A percentile compares a stretch with the other conserved stretches of the same genome.
Evolutionary conservation across 208 protist species (phyloP).

Genomic region (Wallacemonas collosoma): DNA sequence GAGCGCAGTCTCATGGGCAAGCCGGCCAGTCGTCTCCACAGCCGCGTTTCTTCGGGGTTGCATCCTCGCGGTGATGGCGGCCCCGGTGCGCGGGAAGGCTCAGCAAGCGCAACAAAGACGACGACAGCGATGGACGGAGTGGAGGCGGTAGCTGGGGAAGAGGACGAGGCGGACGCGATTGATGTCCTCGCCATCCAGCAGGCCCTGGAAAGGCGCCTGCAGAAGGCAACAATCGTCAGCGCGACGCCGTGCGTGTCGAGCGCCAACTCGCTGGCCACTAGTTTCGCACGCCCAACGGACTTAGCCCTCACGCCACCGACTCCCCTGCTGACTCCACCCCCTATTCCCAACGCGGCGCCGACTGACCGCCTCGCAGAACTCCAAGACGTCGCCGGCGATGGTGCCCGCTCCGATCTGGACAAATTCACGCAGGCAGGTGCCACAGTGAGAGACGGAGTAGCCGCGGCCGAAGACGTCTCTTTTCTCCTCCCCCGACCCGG

Average conservation of each 20-base stretch:
- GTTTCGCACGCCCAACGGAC: background rate
- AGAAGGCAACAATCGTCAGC: constrained; percentile 16
- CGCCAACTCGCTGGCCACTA: constrained; percentile 1
- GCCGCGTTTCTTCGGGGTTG: background rate
- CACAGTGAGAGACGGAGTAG: background rate
- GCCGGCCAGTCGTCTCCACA: background rate
- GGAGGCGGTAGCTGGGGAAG: constrained; percentile 4
- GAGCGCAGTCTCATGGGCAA: background rate
- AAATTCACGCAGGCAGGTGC: constrained; percentile 25
- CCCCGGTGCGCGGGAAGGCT: background rate
- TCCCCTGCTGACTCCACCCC: constrained; percentile 1
- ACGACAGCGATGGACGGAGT: background rate
- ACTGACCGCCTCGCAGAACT: background rate
- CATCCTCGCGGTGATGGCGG: background rate
- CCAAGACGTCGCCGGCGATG: background rate
- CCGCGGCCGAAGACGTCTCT: constrained; percentile 3
- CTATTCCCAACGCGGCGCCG: constrained; percentile 1
- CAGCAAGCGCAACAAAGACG: too few species aligned
- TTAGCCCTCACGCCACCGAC: too few species aligned
- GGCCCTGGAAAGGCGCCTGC: constrained; percentile 61
- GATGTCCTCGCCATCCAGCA: constrained; percentile 64
- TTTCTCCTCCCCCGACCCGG: background rate
- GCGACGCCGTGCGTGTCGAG: constrained; percentile 18
- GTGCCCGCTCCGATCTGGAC: background rate
- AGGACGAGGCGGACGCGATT: constrained; percentile 33